Evolutionary conservation across 495 filamentous ascomycete species (phyloP), one percentile per base, ranked within the genome.

Genomic region (Penicillium parvum): DNA sequence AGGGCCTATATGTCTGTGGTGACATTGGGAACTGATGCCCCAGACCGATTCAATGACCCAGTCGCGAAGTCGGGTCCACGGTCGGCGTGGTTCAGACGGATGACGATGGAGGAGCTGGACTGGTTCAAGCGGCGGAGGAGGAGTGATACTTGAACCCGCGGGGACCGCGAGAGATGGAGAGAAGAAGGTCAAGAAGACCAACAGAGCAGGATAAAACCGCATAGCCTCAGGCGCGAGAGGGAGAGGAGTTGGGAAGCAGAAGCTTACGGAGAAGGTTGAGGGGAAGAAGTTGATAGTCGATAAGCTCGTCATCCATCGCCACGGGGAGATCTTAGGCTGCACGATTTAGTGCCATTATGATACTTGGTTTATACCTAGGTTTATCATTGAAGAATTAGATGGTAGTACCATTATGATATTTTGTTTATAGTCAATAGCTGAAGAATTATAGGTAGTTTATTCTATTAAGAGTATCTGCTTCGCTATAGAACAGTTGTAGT

Each of bases 11-110:
- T 58, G 17, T 45, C 49, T 58, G 11, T 48, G 56, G 15, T 38
- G 39, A 6, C 56, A 40, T 10, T 55, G 41, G 44, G 58, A 35
- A 16, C 47, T 32, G 16, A 75, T 64, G 0, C 79, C 74, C 69
- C 88, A 87, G 42, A 89, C 64, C 22, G 69, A 68, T 40, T 82
- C 73, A 38, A 87, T 77, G 20, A 81, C 63, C 49, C 73, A 74
- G 52, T 89, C 81, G 43, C 85, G 80, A 17, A 87, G 49, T 50
- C 77, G 75, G 37, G 69, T 79, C 64, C 68, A 68, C 45, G 59
- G 66, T 15, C 50, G 66, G 51, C 57, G 50, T 15, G 46, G 64
- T 37, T 58, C 62, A 26, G 58, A 63, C 41, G 46, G 38, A 32
- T 55, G 66, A 20, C 46, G 46, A n/a, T n/a, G n/a, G 11, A 61